Base-by-base conservation (phyloP, 768 basidiomycete species). In the Russula olivacea region DNA sequence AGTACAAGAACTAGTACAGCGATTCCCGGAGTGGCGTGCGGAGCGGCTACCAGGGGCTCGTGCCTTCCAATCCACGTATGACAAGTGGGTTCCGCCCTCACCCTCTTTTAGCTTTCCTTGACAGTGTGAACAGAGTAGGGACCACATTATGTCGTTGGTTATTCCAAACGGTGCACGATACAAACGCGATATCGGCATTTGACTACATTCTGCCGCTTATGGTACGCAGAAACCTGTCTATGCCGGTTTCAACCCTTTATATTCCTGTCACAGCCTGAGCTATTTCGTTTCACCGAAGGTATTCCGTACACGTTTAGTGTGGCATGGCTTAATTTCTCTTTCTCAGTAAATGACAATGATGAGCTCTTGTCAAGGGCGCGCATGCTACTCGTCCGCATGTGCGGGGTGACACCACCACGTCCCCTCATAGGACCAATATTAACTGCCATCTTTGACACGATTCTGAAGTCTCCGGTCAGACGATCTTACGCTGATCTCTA, bases 21-120 rank as follows among this genome's bases (percentile, higher is more conserved):
- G 77, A 25, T 86, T 95, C 71, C 81, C 83, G 48, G 71, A 77
- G 21, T 91, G 89, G 91, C 80, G 89, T 36, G 77, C 79, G 43
- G 81, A 88, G 63, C 82, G 92, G 36, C 72, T 85, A 5, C 83
- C 90, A 21, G 91, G 91, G 4, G 82, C 84, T 28, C 83, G 87
- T 38, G 91, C 91, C 4, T 87, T 91, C 69, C 87, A 91, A 69
- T 93, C 91, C 0, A 86, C 81, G n/a, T 93, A 93, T 68, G 92
- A 95, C 70, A 82, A 86, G 82, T 86, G 71, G 43, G 78, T 71
- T 2, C 52, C 62, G 45, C 9, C n/a, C 45, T 21, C 17, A 51
- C 21, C 25, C 23, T 28, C 15, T 40, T 38, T 14, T 14, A 34
- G 30, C 30, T 7, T 41, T 32, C 21, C 14, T 34, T 58, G 53